Base-by-base conservation (phyloP, 75 land plant genomes). In the Azolla pinnata region DNA sequence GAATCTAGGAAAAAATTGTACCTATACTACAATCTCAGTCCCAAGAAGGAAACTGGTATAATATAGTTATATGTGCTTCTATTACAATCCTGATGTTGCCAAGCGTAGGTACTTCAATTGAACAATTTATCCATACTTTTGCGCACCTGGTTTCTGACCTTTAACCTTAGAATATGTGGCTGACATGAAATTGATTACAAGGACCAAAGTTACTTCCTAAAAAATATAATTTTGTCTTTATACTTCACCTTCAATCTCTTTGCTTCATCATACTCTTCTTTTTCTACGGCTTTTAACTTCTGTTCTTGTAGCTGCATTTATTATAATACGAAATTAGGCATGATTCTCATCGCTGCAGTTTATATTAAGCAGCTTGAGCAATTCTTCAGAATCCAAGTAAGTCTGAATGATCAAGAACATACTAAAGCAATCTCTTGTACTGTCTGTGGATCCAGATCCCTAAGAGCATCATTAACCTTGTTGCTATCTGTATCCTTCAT, bases 201-300 rank as follows among this genome's bases (percentile, higher is more conserved):
- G 2, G 2, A 21, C 4, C 16, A 2, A 21, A 25, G 14, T 19
- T 18, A 19, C 18, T 50, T 4, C 52, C 52, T 18, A 24, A 16
- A 7, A 26, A 9, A 35, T 12, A 35, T 35, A 12, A 35, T 5
- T 12, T 5, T 5, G n/a, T 40, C 18, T 4, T 29, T 26, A 34
- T 4, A 3, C 12, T 29, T 23, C 34, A 70, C 73, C 73, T 70
- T 70, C 0, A 70, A 44, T 24, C 67, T 57, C 35, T 63, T 70
- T 20, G 73, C 73, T 46, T 63, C 73, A 56, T 63, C 67, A 50
- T 70, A 70, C 29, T 70, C 59, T 29, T 70, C 73, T 4, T 56
- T 62, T 35, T 47, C 30, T 16, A 70, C 73, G 1, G 73, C 73
- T 17, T 0, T 45, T 33, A 42, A n/a, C 42, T 70, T 70, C 67